phyloP scores from a whole-genome alignment of 345 rosid species.

The Syzygium grande region DNA sequence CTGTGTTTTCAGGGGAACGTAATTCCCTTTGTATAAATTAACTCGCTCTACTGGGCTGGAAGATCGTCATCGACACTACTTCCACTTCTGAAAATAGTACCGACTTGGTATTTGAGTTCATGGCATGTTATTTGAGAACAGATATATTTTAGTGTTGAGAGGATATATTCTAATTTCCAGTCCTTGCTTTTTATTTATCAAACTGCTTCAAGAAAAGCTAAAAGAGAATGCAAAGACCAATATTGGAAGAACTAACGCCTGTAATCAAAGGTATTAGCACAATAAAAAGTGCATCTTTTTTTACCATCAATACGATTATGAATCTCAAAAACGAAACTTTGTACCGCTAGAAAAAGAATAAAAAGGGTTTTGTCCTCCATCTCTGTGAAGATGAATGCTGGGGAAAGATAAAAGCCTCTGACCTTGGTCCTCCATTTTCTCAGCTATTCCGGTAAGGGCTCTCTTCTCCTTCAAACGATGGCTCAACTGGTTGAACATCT shows the following conservation, averaged over 20 bases:
- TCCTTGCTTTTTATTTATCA: not conserved
- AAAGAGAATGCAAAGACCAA: not conserved
- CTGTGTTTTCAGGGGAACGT: not conserved
- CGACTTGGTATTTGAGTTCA: not conserved
- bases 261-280: not conserved
- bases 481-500: constrained; percentile 55
- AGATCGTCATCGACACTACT: not conserved
- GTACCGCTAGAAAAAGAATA: not conserved
- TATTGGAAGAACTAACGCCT: not conserved
- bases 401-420: not conserved
- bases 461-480: constrained; percentile 61
- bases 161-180: not conserved
- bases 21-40: not conserved
- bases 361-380: not conserved
- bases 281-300: not conserved
- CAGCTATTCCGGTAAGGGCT: constrained; percentile 1
- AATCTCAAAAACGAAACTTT: not conserved
- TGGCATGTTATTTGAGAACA: not conserved
- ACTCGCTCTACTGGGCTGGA: not conserved
- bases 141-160: not conserved
- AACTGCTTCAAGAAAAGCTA: not conserved
- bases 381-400: not conserved
- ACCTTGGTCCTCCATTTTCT: constrained; percentile 22
- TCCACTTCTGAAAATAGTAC: not conserved
- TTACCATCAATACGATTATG: not conserved